Evolutionary conservation across 2,329 filamentous ascomycete species (phyloP), one percentile per base, ranked within the genome.

Genomic region (Onygena corvina): DNA sequence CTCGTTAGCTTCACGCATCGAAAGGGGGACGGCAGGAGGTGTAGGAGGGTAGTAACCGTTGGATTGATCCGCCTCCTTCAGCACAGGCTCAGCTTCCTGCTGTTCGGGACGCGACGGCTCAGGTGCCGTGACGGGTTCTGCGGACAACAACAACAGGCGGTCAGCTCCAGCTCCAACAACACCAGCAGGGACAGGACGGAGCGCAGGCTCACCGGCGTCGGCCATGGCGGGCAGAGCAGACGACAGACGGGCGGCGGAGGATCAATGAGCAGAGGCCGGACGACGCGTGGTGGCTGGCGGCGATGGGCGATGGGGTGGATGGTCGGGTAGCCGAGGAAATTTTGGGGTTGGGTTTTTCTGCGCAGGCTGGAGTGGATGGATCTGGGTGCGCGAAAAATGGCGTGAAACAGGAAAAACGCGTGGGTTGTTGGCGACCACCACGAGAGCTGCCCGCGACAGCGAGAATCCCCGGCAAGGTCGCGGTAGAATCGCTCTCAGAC

Each of bases 171-270:
- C 46, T 16, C 14, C 46, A 47, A 4, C 29, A 23, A 27, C 21
- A 20, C 3, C 27, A 18, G 30, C 11, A 16, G 36, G 27, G 20
- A 23, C 35, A 40, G 12, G 3, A 46, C 27, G 59, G 56, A 59
- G 53, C 52, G 61, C 54, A 51, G 62, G 58, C 56, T 62, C 59
- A 46, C 61, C 62, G 50, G 64, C 62, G 50, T 70, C 67, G 53
- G 67, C 62, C 61, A 69, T 70, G 54, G 55, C 35, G 54, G 47
- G 25, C 44, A 52, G 36, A 36, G 33, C 38, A 34, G 46, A 7
- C 23, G 46, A 25, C 23, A 34, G 18, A 48, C 33, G 47, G 14
- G 12, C 31, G 47, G 42, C 27, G 25, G 35, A 27, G 6, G 33
- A 31, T 3, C 33, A 38, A 27, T 20, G 31, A 36, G 11, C 11